phyloP scores from a whole-genome alignment of 2,329 filamentous ascomycete species.

The Cercospora beticola region DNA sequence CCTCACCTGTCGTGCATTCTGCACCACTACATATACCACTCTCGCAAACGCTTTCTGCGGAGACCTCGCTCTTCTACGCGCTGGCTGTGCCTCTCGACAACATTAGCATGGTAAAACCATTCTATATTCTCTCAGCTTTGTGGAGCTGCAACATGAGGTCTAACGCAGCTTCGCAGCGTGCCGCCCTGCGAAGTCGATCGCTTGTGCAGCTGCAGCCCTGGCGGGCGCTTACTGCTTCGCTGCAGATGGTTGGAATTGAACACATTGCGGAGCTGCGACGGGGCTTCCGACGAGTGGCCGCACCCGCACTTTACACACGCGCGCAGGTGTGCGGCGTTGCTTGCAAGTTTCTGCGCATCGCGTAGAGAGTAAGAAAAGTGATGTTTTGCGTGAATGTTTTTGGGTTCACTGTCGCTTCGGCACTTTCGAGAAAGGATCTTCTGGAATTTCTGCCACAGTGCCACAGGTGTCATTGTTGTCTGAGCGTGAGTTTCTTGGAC shows the following conservation, averaged over 20 bases:
- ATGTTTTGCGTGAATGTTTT: background rate
- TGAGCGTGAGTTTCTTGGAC: background rate
- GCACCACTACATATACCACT: background rate
- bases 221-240: background rate
- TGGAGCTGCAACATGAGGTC: background rate
- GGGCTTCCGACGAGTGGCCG: background rate
- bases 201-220: background rate
- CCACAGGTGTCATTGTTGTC: background rate
- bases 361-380: background rate
- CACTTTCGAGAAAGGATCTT: background rate
- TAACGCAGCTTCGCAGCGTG: background rate
- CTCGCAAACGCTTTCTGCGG: background rate
- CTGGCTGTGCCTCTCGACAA: conserved; percentile 3
- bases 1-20: background rate
- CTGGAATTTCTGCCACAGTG: background rate
- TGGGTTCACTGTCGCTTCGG: background rate
- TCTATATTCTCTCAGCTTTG: background rate
- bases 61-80: background rate
- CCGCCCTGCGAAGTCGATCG: background rate
- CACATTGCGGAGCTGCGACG: background rate
- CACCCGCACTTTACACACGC: background rate
- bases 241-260: background rate
- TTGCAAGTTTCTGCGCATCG: background rate
- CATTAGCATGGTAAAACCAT: background rate
- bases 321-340: background rate